Conservation (phyloP, 805 yeast genomes). For the Starmera caribaea region DNA sequence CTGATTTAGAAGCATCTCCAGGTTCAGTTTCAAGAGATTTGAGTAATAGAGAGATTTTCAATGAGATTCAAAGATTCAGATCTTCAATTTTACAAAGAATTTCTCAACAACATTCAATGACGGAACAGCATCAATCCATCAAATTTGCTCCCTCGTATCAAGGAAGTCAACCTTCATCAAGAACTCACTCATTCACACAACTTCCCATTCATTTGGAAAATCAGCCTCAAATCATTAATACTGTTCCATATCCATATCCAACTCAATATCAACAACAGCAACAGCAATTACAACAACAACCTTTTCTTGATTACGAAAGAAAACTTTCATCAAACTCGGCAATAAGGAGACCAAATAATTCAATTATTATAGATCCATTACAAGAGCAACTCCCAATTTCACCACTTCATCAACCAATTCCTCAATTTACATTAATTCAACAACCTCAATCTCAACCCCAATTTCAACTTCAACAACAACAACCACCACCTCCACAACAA, state of each 20-base stretch:
- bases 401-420: not conserved
- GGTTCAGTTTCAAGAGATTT: conserved; percentile 5
- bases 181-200: not conserved
- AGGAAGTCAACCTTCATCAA: conserved; percentile 6
- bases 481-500: conserved; percentile 6
- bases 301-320: too few relatives aligned
- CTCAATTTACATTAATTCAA: not conserved
- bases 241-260: conserved; percentile 5
- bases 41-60: conserved; percentile 1
- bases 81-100: conserved; percentile 19
- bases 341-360: too few relatives aligned
- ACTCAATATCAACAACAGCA: conserved; percentile 3
- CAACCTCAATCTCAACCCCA: conserved; percentile 1
- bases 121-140: conserved; percentile 10
- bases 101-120: conserved; percentile 10
- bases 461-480: conserved; percentile 1
- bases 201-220: not conserved
- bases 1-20: conserved; percentile 10
- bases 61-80: conserved; percentile 16
- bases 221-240: too few relatives aligned
- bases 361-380: not conserved
- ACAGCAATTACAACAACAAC: not conserved
- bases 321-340: too few relatives aligned
- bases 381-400: not conserved
- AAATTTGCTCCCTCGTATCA: conserved; percentile 17